Percentiles rank a stretch among this genome's conserved stretches.
Evolutionary conservation across 352 stramenopile species (phyloP).

Genomic region (Phytopythium aichiense): DNA sequence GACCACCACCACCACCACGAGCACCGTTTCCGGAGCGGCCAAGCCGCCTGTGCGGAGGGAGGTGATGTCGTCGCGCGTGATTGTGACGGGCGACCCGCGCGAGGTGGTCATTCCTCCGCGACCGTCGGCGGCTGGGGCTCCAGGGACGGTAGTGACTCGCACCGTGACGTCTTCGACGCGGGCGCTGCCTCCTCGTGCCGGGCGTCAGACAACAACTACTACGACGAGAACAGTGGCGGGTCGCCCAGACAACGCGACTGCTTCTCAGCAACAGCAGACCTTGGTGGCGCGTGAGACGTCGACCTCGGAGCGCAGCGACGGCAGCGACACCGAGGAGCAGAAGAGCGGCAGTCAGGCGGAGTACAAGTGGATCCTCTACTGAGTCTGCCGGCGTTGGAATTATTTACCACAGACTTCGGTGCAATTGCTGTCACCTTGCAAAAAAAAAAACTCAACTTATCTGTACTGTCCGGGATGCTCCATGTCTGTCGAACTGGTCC

Average conservation of each 20-base stretch:
- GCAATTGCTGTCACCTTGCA: no score
- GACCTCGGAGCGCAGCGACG: neutral
- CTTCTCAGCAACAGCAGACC: neutral
- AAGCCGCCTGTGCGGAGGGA: neutral
- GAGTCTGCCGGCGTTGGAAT: neutral
- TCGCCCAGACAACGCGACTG: neutral
- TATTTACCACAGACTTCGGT: no score
- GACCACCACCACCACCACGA: constrained; percentile 18
- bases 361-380: constrained; percentile 7
- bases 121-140: neutral
- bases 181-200: neutral
- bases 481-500: no score
- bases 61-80: neutral
- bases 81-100: neutral
- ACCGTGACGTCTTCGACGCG: constrained; percentile 1
- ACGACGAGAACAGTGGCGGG: neutral
- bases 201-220: neutral
- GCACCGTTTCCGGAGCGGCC: neutral
- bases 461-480: no score
- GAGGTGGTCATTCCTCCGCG: neutral
- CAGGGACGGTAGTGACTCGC: neutral
- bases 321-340: constrained; percentile 1
- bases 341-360: neutral
- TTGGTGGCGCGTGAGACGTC: neutral
- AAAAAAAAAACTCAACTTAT: no score